Evolutionary conservation across 2,329 filamentous ascomycete species (phyloP).

Genomic region (Exophiala calicioides): DNA sequence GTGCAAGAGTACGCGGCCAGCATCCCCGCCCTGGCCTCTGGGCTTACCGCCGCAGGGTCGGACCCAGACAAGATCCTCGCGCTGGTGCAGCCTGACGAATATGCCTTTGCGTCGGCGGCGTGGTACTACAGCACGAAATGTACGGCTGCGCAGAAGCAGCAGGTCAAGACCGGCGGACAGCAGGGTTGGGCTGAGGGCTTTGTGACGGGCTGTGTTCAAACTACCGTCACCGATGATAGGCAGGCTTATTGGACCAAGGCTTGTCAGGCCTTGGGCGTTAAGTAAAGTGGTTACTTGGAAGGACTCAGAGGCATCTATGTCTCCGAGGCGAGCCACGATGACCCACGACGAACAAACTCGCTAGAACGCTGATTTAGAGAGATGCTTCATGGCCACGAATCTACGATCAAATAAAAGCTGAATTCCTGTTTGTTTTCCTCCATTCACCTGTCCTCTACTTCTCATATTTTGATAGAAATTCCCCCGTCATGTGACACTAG

Average conservation of each 20-base stretch:
- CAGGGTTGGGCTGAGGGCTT: conserved; percentile 54
- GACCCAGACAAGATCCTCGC: conserved; percentile 49
- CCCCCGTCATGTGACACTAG: too few relatives aligned
- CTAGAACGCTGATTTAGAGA: too few relatives aligned
- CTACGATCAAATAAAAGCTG: too few relatives aligned
- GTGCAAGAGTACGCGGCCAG: conserved; percentile 58
- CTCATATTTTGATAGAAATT: too few relatives aligned
- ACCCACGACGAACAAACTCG: too few relatives aligned
- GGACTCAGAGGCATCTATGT: too few relatives aligned
- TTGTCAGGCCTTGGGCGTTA: conserved; percentile 41
- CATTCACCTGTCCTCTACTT: too few relatives aligned
- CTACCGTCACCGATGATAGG: conserved; percentile 49
- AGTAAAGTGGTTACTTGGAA: conserved; percentile 2
- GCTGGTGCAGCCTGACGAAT: conserved; percentile 52
- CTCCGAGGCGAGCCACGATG: too few relatives aligned
- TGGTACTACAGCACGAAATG: conserved; percentile 65
- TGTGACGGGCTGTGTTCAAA: conserved; percentile 56
- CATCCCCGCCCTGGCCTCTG: conserved; percentile 45
- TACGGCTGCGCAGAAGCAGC: conserved; percentile 42
- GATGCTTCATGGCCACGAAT: too few relatives aligned
- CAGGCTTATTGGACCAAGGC: conserved; percentile 54
- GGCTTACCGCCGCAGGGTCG: conserved; percentile 38
- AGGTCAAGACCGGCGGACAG: conserved; percentile 49
- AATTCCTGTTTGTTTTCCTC: too few relatives aligned
- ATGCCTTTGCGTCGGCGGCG: conserved; percentile 59